phyloP scores from a whole-genome alignment of 106 monocot species.

The Dendrobium huoshanense region DNA sequence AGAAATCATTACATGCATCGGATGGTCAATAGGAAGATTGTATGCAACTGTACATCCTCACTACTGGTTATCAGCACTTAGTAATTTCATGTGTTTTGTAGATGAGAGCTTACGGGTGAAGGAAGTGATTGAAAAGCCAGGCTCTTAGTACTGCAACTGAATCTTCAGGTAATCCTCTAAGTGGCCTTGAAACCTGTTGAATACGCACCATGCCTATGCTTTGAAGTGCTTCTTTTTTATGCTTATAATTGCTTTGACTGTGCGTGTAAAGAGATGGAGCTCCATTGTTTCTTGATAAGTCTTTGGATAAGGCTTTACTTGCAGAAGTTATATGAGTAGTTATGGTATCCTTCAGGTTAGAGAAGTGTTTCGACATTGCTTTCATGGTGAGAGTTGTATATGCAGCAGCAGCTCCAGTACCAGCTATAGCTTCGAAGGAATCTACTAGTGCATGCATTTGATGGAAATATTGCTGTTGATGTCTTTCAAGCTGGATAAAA shows the following conservation, averaged over 20 bases:
- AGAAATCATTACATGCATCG: not conserved
- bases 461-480: constrained; percentile 53
- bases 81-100: not conserved
- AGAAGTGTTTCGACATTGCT: constrained; percentile 80
- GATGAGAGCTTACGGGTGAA: constrained; percentile 46
- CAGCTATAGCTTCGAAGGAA: constrained; percentile 55
- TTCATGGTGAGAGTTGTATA: constrained; percentile 66
- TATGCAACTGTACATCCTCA: not conserved
- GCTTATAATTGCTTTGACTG: not conserved
- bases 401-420: constrained; percentile 44
- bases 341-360: constrained; percentile 52
- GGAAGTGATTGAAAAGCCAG: constrained; percentile 47
- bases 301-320: constrained; percentile 19
- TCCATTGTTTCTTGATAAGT: constrained; percentile 9
- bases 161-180: constrained; percentile 55
- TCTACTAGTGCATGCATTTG: constrained; percentile 51
- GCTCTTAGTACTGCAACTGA: constrained; percentile 19
- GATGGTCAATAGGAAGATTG: not conserved
- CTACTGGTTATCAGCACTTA: too few relatives aligned
- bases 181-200: constrained; percentile 38
- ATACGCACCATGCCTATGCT: constrained; percentile 26
- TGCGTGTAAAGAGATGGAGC: not conserved
- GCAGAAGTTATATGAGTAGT: constrained; percentile 34
- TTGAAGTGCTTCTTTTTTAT: constrained; percentile 19
- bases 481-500: constrained; percentile 53